Evolutionary conservation across 1,139 yeast genomes (phyloP), one percentile per base, ranked within the genome.

Genomic region (Saccharomycopsis hybrid): DNA sequence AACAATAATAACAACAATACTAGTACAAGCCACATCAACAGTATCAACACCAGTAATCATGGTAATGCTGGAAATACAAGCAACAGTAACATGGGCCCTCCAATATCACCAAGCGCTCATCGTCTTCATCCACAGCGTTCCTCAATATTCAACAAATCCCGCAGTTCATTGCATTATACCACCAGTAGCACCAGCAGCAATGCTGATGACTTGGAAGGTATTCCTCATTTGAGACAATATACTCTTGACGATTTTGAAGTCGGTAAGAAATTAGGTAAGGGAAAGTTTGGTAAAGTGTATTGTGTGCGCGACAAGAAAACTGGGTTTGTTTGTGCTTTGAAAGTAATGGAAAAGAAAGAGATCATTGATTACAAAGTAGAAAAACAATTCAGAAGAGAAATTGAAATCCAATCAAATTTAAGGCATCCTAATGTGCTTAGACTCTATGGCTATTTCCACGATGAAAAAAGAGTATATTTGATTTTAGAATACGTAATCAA

Each of bases 261-360:
- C 43, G 98, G 98, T 9, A 77, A 84, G 50, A 82, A 85, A 52
- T 73, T 92, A 38, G 98, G 98, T 0, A 88, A 87, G 62, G 98
- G 98, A 2, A 89, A 89, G 64, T 80, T 90, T 59, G 98, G 98
- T 2, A 81, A 80, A 58, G 98, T 92, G 0, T 90, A 89, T 65
- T 86, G 96, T 60, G 97, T 85, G 11, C 74, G 77, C 54, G 97
- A 90, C 62, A 81, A 77, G 58, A 60, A 67, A 32, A 76, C 88
- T 0, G 95, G 95, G 1, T 86, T 79, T 59, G 73, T 92, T 2
- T 86, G 95, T 64, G 98, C 98, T 0, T 68, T 92, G 58, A 92
- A 92, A 62, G 95, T 85, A 4, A 87, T 92, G 96, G 80, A 82
- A 55, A 90, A 89, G 66, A 71, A 73, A 47, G 97, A 89, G 57